Evolutionary conservation across 1,139 yeast genomes (phyloP).

Genomic region (Meyerozyma elateridarum): DNA sequence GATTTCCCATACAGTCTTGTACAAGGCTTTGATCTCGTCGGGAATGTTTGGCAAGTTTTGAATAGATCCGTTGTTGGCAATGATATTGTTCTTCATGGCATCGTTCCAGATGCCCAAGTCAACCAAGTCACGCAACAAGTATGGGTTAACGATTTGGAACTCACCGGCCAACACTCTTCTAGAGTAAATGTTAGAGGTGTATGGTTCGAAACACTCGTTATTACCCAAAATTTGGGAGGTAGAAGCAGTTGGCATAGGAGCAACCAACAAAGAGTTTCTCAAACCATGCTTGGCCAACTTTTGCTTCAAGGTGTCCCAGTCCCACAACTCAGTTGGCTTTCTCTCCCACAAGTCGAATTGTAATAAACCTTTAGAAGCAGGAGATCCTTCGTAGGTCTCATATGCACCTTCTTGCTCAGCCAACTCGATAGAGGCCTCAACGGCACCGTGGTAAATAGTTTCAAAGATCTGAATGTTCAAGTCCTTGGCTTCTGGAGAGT

Average conservation of each 20-base stretch:
- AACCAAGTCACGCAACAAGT: conserved; percentile 72
- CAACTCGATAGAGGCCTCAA: conserved; percentile 74
- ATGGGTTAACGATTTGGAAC: conserved; percentile 83
- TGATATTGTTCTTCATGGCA: conserved; percentile 73
- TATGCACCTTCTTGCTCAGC: conserved; percentile 65
- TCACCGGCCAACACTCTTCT: conserved; percentile 88
- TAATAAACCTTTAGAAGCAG: conserved; percentile 72
- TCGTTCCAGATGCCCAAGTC: conserved; percentile 82
- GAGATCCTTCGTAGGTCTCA: conserved; percentile 68
- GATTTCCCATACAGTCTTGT: conserved; percentile 96
- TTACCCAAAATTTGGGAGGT: conserved; percentile 87
- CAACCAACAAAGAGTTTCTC: conserved; percentile 78
- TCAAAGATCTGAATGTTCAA: conserved; percentile 80
- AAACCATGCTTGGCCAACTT: conserved; percentile 60
- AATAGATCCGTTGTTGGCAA: conserved; percentile 81
- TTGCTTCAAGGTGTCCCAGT: conserved; percentile 65
- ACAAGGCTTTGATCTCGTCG: conserved; percentile 65
- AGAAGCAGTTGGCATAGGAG: conserved; percentile 95
- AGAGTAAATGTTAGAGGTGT: conserved; percentile 81
- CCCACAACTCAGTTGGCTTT: conserved; percentile 66
- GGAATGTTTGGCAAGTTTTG: conserved; percentile 78
- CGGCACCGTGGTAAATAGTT: conserved; percentile 83
- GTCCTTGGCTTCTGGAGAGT: conserved; percentile 63
- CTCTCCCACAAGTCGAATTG: conserved; percentile 81
- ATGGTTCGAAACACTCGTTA: conserved; percentile 90